Evolutionary conservation across 169 alveolate species (phyloP), one percentile per base, ranked within the genome.

Genomic region (Plasmodium adleri): DNA sequence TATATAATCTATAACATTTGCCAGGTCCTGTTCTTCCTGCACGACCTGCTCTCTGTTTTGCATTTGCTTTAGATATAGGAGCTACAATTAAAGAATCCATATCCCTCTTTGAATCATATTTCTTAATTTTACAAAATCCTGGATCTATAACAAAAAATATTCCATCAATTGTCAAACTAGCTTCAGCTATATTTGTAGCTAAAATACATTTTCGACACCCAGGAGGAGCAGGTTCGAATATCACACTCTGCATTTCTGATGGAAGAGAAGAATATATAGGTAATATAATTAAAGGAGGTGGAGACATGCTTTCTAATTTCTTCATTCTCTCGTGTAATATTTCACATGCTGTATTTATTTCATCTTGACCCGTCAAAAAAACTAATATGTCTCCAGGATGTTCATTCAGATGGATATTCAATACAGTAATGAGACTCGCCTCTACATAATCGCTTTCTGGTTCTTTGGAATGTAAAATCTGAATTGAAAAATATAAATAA

Each of bases 111-210:
- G 99, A 98, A 89, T 98, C 98, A 88, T 97, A 99, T 60, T 97
- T 97, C 93, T 98, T 99, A 47, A 98, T 95, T 93, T 98, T 99
- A 22, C 99, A 98, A 91, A 98, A 97, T 0, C 99, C 99, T 7
- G 99, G 99, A 90, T 99, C 99, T n/a, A 99, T 99, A 1, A 99
- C 99, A 88, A 97, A 99, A 93, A 96, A 98, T 62, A 99, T 99
- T 54, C 99, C 99, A 93, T 99, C 99, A 32, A 99, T 99, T n/a
- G 99, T 99, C 52, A 99, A 96, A 1, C 99, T 97, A 0, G 99
- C 99, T 93, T 99, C 99, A 3, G 99, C 99, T 50, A 99, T 99
- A 94, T 99, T 99, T 7, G 99, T 99, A 12, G 99, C 99, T 10
- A 99, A 96, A 15, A 99, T 98, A 86, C 99, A 98, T 88, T 99